A percentile compares a stretch with the other conserved stretches of the same genome.
Evolutionary conservation across 768 basidiomycete species (phyloP).

Genomic region (Cyathus striatus): DNA sequence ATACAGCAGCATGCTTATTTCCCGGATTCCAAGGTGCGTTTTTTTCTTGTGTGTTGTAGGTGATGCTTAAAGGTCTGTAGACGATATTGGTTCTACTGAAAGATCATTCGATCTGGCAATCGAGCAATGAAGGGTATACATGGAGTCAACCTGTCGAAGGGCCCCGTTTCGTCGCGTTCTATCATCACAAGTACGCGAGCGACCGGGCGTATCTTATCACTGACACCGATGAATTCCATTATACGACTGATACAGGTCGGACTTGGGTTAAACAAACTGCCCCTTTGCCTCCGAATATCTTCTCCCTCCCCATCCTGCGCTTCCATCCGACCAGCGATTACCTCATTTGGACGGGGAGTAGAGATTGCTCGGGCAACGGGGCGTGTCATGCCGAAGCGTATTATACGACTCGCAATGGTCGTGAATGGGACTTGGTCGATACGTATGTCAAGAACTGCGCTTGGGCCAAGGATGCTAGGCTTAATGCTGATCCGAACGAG

Average conservation of each 20-base stretch:
- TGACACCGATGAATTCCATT: conserved; percentile 51
- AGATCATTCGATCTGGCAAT: conserved; percentile 87
- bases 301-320: conserved; percentile 69
- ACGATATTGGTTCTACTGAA: conserved; percentile 79
- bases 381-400: conserved; percentile 71
- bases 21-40: conserved; percentile 61
- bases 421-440: conserved; percentile 72
- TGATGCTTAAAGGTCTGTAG: conserved; percentile 24
- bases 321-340: conserved; percentile 87
- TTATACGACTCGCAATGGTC: conserved; percentile 75
- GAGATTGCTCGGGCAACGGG: conserved; percentile 44
- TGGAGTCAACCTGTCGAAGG: conserved; percentile 68
- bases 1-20: conserved; percentile 84
- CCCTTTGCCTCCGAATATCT: conserved; percentile 73
- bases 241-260: conserved; percentile 80
- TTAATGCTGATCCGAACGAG: conserved; percentile 79
- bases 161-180: conserved; percentile 74
- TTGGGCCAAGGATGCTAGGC: conserved; percentile 79
- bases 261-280: conserved; percentile 57
- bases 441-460: conserved; percentile 87
- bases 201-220: conserved; percentile 94
- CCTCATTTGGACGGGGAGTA: conserved; percentile 86
- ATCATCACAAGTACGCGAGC: conserved; percentile 73
- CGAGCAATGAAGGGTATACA: conserved; percentile 89
- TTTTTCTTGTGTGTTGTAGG: neutral